These are phyloP conservation scores for Spathaspora boniae DNA, from an alignment of 805 yeast species.

Conservation along the genomic window DNA sequence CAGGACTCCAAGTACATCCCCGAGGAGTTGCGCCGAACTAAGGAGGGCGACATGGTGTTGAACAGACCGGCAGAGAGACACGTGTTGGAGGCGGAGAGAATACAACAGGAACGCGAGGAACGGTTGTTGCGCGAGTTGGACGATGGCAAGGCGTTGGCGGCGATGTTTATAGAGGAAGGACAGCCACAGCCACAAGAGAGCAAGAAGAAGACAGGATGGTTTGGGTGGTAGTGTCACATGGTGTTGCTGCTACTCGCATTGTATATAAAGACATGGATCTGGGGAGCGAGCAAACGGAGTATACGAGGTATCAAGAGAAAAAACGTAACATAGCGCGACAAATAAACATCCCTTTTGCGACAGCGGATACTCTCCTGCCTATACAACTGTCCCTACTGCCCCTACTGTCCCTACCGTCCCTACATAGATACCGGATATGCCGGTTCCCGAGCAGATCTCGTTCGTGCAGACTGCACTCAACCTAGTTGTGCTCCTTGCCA, in stretches of 20 bases:
- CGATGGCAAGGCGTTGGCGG: slow-evolving; percentile 17
- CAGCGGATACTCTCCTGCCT: too few species aligned
- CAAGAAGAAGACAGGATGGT: slow-evolving; percentile 21
- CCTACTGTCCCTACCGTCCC: too few species aligned
- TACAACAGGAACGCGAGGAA: slow-evolving; percentile 66
- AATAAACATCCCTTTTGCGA: too few species aligned
- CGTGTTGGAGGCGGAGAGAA: slow-evolving; percentile 68
- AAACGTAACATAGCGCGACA: too few species aligned
- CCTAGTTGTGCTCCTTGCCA: slow-evolving; percentile 4
- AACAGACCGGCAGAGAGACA: slow-evolving; percentile 72
- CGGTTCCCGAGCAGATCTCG: slow-evolving; percentile 9
- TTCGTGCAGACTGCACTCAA: slow-evolving; percentile 5
- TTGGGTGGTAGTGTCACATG: too few species aligned
- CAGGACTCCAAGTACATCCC: slow-evolving; percentile 42
- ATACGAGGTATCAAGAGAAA: too few species aligned
- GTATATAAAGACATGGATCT: slow-evolving; percentile 5
- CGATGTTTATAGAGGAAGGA: slow-evolving; percentile 15
- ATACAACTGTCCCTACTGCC: too few species aligned
- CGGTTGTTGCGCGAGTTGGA: slow-evolving; percentile 32
- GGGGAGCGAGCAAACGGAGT: too few species aligned
- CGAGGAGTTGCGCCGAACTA: slow-evolving; percentile 39
- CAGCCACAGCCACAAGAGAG: slow-evolving; percentile 6
- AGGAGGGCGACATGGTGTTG: slow-evolving; percentile 47
- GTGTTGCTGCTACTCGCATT: too few species aligned
- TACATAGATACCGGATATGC: too few species aligned